Percentiles rank a stretch among this genome's conserved stretches.
Evolutionary conservation across 1,139 yeast genomes (phyloP).

Genomic region (Blastobotrys aristatus): DNA sequence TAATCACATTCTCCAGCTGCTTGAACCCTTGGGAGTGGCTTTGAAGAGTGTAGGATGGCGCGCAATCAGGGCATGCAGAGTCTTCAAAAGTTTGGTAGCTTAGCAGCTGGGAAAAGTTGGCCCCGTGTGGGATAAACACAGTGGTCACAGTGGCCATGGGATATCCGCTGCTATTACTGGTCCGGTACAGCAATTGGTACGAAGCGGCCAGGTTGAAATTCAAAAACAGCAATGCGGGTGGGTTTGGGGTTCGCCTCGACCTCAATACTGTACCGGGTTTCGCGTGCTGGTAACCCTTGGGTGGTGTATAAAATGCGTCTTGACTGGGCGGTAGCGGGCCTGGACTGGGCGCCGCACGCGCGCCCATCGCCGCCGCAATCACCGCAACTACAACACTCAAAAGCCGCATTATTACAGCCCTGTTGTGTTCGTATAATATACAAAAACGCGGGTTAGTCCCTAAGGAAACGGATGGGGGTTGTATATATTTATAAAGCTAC

Average conservation of each 20-base stretch:
- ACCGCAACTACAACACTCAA: not conserved
- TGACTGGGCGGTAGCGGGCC: constrained; percentile 16
- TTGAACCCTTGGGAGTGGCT: constrained; percentile 6
- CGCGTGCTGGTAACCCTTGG: constrained; percentile 17
- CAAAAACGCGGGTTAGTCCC: no score
- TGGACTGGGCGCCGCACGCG: not conserved
- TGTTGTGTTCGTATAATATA: no score
- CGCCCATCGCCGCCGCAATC: not conserved
- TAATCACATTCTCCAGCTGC: constrained; percentile 7
- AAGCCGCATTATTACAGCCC: no score
- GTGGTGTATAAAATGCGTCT: constrained; percentile 25
- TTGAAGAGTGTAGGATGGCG: constrained; percentile 29
- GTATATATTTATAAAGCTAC: no score
- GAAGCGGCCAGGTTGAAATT: constrained; percentile 3
- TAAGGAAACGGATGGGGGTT: no score
- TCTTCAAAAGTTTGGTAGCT: constrained; percentile 32
- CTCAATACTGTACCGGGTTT: constrained; percentile 20
- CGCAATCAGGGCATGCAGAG: constrained; percentile 26
- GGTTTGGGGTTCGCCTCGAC: constrained; percentile 14
- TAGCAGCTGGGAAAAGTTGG: constrained; percentile 20
- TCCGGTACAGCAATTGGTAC: constrained; percentile 5
- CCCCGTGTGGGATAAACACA: constrained; percentile 24
- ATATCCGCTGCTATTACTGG: constrained; percentile 5
- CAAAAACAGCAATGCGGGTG: constrained; percentile 11
- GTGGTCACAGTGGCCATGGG: constrained; percentile 21